Evolutionary conservation across 2,329 filamentous ascomycete species (phyloP).

Genomic region (Trichoderma endophyticum): DNA sequence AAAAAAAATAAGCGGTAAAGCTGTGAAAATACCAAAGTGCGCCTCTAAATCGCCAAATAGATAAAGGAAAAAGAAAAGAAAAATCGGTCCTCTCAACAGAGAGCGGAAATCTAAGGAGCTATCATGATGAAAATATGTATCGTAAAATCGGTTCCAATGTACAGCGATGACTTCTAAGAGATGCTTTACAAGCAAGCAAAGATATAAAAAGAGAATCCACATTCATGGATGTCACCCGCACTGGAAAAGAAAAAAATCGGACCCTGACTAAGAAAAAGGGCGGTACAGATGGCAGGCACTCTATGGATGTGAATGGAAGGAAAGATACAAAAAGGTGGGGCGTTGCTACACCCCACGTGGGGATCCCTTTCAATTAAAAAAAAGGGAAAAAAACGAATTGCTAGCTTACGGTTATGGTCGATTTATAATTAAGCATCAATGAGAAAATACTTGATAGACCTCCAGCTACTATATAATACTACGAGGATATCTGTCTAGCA

Average conservation of each 20-base stretch:
- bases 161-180: background rate
- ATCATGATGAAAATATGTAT: constrained; percentile 3
- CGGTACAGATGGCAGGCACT: background rate
- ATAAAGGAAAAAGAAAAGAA: background rate
- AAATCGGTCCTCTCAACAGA: background rate
- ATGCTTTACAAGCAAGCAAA: background rate
- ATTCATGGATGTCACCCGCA: constrained; percentile 10
- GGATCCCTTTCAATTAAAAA: background rate
- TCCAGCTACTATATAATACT: background rate
- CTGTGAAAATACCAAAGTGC: background rate
- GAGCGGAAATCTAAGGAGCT: background rate
- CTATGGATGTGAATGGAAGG: background rate
- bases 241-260: background rate
- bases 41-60: background rate
- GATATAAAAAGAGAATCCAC: background rate
- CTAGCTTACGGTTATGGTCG: background rate
- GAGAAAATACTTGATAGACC: background rate
- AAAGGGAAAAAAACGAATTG: background rate
- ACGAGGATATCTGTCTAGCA: background rate
- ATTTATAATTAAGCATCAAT: too few relatives aligned
- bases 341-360: constrained; percentile 1
- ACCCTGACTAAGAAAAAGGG: background rate
- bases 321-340: background rate
- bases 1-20: background rate
- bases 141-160: background rate